These are phyloP conservation scores for Pythium dissimile DNA, from an alignment of 352 stramenopile species.

Conservation along the genomic window DNA sequence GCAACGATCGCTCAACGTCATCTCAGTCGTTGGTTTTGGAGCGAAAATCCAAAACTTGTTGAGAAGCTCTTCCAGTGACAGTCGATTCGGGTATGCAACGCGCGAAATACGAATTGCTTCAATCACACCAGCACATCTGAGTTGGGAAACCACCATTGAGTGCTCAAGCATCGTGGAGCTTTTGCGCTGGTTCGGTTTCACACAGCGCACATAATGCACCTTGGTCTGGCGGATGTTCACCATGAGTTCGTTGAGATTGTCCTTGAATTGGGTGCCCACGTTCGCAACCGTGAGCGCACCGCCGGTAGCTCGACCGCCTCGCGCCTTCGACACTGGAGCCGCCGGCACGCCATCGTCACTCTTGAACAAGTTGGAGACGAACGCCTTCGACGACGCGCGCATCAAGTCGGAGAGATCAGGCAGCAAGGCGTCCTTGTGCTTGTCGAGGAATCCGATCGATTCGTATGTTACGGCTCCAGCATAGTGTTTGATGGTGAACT, in stretches of 20 bases:
- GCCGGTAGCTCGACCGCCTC: slow-evolving; percentile 33
- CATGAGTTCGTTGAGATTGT: slow-evolving; percentile 92
- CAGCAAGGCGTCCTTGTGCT: slow-evolving; percentile 93
- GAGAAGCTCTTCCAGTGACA: slow-evolving; percentile 82
- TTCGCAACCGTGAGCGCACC: slow-evolving; percentile 57
- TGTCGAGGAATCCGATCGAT: slow-evolving; percentile 91
- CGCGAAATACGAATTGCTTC: slow-evolving; percentile 98
- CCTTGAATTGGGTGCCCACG: slow-evolving; percentile 83
- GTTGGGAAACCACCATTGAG: slow-evolving; percentile 93
- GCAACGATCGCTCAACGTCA: slow-evolving; percentile 43
- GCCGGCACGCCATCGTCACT: slow-evolving; percentile 12
- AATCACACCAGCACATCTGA: slow-evolving; percentile 97
- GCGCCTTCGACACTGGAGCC: slow-evolving; percentile 8
- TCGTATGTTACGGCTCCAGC: slow-evolving; percentile 91
- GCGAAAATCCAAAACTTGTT: slow-evolving; percentile 81
- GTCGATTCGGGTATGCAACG: slow-evolving; percentile 96
- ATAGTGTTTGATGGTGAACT: slow-evolving; percentile 95
- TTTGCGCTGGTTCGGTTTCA: slow-evolving; percentile 98
- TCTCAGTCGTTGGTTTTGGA: slow-evolving; percentile 27
- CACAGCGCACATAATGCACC: slow-evolving; percentile 98
- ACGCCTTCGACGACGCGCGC: slow-evolving; percentile 58
- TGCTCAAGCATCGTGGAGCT: slow-evolving; percentile 86
- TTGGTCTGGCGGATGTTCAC: slow-evolving; percentile 92
- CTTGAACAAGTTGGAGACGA: slow-evolving; percentile 52
- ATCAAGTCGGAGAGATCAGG: slow-evolving; percentile 91